A percentile compares a stretch with the other conserved stretches of the same genome.
These are phyloP conservation scores for Pseudohyphozyma bogoriensis DNA, from an alignment of 768 basidiomycete genomes.

Conservation along the genomic window DNA sequence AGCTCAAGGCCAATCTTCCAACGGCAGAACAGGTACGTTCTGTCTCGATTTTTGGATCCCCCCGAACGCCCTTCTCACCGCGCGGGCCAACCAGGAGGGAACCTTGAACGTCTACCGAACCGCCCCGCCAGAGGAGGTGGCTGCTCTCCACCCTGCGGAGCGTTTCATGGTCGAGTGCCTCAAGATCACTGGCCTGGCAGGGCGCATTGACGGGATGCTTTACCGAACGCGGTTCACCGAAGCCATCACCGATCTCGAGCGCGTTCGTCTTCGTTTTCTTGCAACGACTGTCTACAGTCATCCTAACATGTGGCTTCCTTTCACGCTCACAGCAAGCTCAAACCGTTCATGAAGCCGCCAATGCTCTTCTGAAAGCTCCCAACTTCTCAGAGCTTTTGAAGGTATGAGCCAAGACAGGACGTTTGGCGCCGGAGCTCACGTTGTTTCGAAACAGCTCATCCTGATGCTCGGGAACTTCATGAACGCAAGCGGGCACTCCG, in stretches of 20 bases:
- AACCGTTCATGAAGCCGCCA: conserved; percentile 70
- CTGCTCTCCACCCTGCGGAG: conserved; percentile 83
- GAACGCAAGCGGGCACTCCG: conserved; percentile 92
- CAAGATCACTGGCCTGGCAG: conserved; percentile 76
- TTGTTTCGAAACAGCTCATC: conserved; percentile 51
- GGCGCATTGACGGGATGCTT: conserved; percentile 90
- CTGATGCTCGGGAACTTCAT: conserved; percentile 95
- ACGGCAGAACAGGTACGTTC: conserved; percentile 52
- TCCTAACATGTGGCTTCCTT: conserved; percentile 14
- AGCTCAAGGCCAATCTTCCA: conserved; percentile 76
- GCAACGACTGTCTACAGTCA: too few relatives aligned
- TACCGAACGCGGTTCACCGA: conserved; percentile 84
- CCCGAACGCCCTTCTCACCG: not conserved
- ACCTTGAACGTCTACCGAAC: conserved; percentile 83
- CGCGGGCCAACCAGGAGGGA: conserved; percentile 46
- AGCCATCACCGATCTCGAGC: conserved; percentile 47
- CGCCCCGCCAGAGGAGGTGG: conserved; percentile 74
- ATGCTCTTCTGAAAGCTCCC: conserved; percentile 66
- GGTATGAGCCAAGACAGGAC: too few relatives aligned
- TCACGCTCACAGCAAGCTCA: conserved; percentile 54
- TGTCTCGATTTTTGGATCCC: too few relatives aligned
- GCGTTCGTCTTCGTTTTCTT: conserved; percentile 45
- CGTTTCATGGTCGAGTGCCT: conserved; percentile 94
- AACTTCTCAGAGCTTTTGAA: conserved; percentile 82
- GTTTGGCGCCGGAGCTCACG: conserved; percentile 27